Evolutionary conservation across 352 stramenopile genomes (phyloP).

Genomic region (Phytophthora cactorum): DNA sequence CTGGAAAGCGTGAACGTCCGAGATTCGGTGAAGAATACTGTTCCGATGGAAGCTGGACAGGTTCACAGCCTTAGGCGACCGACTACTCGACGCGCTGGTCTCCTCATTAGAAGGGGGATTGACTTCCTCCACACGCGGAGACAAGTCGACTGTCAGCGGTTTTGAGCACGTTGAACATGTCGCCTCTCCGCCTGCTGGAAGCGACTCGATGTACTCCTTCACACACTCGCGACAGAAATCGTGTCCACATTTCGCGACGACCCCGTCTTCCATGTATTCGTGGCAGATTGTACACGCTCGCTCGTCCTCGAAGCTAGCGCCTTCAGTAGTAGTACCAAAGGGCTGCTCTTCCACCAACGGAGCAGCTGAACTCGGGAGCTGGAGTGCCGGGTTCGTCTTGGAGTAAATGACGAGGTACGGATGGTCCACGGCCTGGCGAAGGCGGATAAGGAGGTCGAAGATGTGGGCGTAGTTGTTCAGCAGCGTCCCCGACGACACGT

Average conservation of each 20-base stretch:
- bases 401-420: slow-evolving; percentile 97
- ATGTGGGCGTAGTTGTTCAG: slow-evolving; percentile 99
- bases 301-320: slow-evolving; percentile 35
- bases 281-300: slow-evolving; percentile 92
- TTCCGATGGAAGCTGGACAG: slow-evolving; percentile 74
- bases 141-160: slow-evolving; percentile 87
- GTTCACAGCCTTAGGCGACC: slow-evolving; percentile 40
- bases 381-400: slow-evolving; percentile 84
- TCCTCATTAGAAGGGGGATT: slow-evolving; percentile 16
- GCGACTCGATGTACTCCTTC: slow-evolving; percentile 80
- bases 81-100: slow-evolving; percentile 6
- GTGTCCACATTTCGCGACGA: slow-evolving; percentile 91
- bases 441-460: slow-evolving; percentile 97
- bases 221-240: slow-evolving; percentile 93
- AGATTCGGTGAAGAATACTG: slow-evolving; percentile 73
- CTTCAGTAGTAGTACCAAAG: slow-evolving; percentile 42
- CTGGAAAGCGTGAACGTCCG: slow-evolving; percentile 73
- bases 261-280: slow-evolving; percentile 91
- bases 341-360: slow-evolving; percentile 71
- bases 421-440: slow-evolving; percentile 98
- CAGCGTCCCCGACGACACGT: slow-evolving; percentile 96
- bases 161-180: slow-evolving; percentile 84
- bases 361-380: slow-evolving; percentile 53
- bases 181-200: slow-evolving; percentile 60
- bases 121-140: slow-evolving; percentile 30